Evolutionary conservation across 2,329 filamentous ascomycete genomes (phyloP).

Genomic region (Trichoderma polysporum): DNA sequence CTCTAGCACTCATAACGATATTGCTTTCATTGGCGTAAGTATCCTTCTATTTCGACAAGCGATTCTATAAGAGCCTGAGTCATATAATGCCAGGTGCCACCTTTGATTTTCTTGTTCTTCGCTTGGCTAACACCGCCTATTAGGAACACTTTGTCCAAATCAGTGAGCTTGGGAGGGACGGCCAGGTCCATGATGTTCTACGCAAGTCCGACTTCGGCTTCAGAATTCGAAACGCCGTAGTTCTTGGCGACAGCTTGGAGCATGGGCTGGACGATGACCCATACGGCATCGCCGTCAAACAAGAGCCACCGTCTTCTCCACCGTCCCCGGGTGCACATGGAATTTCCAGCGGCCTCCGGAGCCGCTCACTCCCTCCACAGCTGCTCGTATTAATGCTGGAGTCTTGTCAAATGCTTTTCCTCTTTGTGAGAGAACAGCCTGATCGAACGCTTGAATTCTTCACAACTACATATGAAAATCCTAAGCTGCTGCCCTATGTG

Average conservation of each 20-base stretch:
- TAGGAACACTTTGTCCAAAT: conserved; percentile 79
- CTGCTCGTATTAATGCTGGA: conserved; percentile 75
- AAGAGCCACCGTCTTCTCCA: conserved; percentile 41
- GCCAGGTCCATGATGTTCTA: conserved; percentile 72
- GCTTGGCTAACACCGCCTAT: not conserved
- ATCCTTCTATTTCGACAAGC: not conserved
- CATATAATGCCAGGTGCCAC: not conserved
- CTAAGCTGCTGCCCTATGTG: conserved; percentile 57
- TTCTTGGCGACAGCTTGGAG: conserved; percentile 62
- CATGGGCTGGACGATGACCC: conserved; percentile 36
- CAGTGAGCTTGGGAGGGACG: conserved; percentile 68
- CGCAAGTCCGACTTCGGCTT: conserved; percentile 76
- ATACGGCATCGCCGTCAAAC: conserved; percentile 35
- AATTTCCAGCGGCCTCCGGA: conserved; percentile 8
- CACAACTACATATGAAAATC: conserved; percentile 57
- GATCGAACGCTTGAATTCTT: conserved; percentile 59
- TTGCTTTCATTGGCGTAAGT: conserved; percentile 79
- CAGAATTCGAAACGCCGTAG: conserved; percentile 74
- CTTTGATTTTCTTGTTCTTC: not conserved
- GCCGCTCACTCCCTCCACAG: conserved; percentile 65
- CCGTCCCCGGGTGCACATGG: conserved; percentile 34
- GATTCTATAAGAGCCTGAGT: not conserved
- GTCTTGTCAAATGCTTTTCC: conserved; percentile 70
- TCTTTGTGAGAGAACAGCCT: conserved; percentile 58
- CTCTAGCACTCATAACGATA: conserved; percentile 69